Evolutionary conservation across 2,329 filamentous ascomycete species (phyloP), one percentile per base, ranked within the genome.

Genomic region (Monosporascus sp.): DNA sequence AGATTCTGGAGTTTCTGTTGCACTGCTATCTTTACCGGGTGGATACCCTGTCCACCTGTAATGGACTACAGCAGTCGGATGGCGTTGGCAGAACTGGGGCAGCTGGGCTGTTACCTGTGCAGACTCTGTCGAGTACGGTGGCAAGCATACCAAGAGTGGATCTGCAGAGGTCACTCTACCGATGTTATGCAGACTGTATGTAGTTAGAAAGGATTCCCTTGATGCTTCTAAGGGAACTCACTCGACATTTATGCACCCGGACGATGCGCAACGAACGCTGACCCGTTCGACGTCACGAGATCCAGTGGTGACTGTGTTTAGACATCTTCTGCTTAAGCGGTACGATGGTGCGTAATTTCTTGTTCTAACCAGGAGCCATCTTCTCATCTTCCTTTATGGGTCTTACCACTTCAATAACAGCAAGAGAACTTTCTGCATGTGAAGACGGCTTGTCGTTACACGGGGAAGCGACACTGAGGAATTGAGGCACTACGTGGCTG

Each of bases 91-190:
- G 54, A 77, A 78, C 9, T 57, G 59, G 27, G 78, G 74, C 24
- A 79, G 58, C 35, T 67, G 54, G 14, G 59, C 56, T 15, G 62
- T 59, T 5, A 57, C 52, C 2, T 61, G 55, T 7, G 59, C 55
- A 49, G 67, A 54, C 7, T 55, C 54, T 35, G 68, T 65, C 14
- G 77, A 70, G 46, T 72, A 74, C 0, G 79, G 72, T 6, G 83
- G 83, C 0, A 86, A 67, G 63, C 84, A 79, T 43, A 86, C 67
- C 15, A 84, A 64, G 43, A 86, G 63, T 2, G 81, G 77, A 1
- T 70, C 65, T 14, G 67, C 62, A 0, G 71, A 64, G 11, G 66
- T 60, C 18, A 74, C 62, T 4, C 70, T 63, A 14, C 56, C 51
- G 24, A 77, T 53, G 56, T 83, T 79, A 61, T 80, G 72, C 47